Base-by-base conservation (phyloP, 208 protist genomes). In the Leishmania braziliensis region DNA sequence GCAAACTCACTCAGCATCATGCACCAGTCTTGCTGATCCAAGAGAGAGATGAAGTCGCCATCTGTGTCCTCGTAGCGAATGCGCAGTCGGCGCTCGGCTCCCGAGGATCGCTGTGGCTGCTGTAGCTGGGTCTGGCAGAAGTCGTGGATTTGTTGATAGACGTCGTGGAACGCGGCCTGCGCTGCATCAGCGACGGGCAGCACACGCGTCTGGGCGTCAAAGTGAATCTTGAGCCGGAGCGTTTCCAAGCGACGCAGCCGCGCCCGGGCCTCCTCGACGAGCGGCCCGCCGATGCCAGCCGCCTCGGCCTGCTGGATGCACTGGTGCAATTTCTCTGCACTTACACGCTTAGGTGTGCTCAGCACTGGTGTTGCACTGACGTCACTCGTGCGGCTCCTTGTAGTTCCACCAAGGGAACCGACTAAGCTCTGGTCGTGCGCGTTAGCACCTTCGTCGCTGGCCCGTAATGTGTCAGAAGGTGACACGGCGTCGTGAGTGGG, bases 21-120 rank as follows among this genome's bases (percentile, higher is more conserved):
- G 36, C 86, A 77, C 93, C 91, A 97, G 79, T 97, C 93, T 56
- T 93, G 87, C 65, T 94, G 86, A 36, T 89, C 90, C 36, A 95
- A 23, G 48, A 97, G 72, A 33, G 90, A 92, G 62, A 97, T 95
- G 80, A 87, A 95, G 84, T 97, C 93, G 68, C 93, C 92, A n/a
- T 97, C 93, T 4, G 36, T 29, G 80, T 97, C 93, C 77, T 93
- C 88, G 79, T 97, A 97, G 51, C 91, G 92, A 54, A 97, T 86
- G 53, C 93, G 90, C 79, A 97, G 87, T 43, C 87, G 81, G 26
- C 88, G 85, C 8, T 84, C 87, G 3, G 62, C 46, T 23, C 78
- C 70, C 48, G n/a, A 16, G 48, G 82, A 79, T 26, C 4, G 72
- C 71, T 16, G 51, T n/a, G 46, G 53, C 33, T 50, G 48, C 54